Conservation (phyloP, 2,329 filamentous ascomycete genomes). For the Penicillium sp. region DNA sequence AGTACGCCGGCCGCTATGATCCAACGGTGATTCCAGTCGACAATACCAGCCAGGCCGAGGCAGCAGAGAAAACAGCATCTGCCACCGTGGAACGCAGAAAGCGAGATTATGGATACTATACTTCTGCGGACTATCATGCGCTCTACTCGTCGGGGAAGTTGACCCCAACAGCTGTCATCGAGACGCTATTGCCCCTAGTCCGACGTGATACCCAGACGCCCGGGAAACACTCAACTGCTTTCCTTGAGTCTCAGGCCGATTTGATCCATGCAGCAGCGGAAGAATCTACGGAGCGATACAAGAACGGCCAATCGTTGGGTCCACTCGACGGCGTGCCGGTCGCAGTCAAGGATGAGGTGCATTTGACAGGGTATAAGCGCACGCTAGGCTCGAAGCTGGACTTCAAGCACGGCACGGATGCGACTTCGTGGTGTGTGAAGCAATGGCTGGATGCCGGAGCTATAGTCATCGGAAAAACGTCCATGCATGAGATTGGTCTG, state of each 20-base stretch:
- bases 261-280: slow-evolving; percentile 65
- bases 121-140: slow-evolving; percentile 72
- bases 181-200: slow-evolving; percentile 70
- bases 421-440: slow-evolving; percentile 68
- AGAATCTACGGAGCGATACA: slow-evolving; percentile 71
- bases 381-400: slow-evolving; percentile 64
- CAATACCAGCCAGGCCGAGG: slow-evolving; percentile 14
- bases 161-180: slow-evolving; percentile 69
- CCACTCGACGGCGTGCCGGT: slow-evolving; percentile 79
- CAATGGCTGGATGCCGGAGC: slow-evolving; percentile 73
- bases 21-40: slow-evolving; percentile 55
- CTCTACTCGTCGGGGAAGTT: slow-evolving; percentile 67
- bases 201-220: slow-evolving; percentile 55
- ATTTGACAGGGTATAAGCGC: slow-evolving; percentile 67
- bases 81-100: slow-evolving; percentile 37
- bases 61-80: slow-evolving; percentile 17
- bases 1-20: slow-evolving; percentile 55
- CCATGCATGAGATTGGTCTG: slow-evolving; percentile 77
- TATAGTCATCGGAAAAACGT: slow-evolving; percentile 70
- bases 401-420: slow-evolving; percentile 49
- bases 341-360: slow-evolving; percentile 77
- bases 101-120: slow-evolving; percentile 56
- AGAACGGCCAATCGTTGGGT: slow-evolving; percentile 62
- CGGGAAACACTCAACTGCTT: slow-evolving; percentile 67
- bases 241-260: slow-evolving; percentile 65